Conservation (phyloP, 139 green algal genomes). For the Pleodorina starrii region DNA sequence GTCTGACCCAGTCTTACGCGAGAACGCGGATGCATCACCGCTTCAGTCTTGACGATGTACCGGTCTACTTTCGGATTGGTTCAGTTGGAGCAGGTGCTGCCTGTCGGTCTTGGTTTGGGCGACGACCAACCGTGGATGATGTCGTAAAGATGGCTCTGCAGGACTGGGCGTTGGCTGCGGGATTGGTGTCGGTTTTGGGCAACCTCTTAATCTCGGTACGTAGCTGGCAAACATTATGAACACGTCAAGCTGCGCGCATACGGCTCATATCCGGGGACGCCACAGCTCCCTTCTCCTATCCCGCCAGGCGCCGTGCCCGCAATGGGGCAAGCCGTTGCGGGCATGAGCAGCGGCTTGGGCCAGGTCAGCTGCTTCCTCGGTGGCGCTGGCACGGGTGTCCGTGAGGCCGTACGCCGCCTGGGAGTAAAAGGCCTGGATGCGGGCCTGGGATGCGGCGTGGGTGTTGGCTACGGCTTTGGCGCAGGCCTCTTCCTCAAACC, state of each 20-base stretch:
- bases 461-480: slow-evolving; percentile 55
- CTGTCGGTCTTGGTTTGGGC: no score
- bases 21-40: background rate
- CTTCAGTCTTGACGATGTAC: background rate
- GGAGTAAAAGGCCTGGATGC: slow-evolving; percentile 51
- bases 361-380: background rate
- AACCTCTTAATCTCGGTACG: slow-evolving; percentile 42
- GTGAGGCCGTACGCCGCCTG: background rate
- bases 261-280: no score
- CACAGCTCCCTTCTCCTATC: no score
- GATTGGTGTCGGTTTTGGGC: slow-evolving; percentile 54
- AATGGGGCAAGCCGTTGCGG: slow-evolving; percentile 38
- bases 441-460: slow-evolving; percentile 58
- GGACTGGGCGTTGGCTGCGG: slow-evolving; percentile 59
- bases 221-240: background rate
- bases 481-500: slow-evolving; percentile 55
- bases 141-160: background rate
- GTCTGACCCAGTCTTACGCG: no score
- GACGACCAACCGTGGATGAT: no score
- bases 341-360: slow-evolving; percentile 48
- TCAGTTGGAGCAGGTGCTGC: slow-evolving; percentile 18
- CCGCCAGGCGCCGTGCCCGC: slow-evolving; percentile 38
- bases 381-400: background rate
- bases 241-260: no score
- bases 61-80: background rate